Evolutionary conservation across 2,329 filamentous ascomycete species (phyloP), one percentile per base, ranked within the genome.

Genomic region (Colletotrichum paranaense): DNA sequence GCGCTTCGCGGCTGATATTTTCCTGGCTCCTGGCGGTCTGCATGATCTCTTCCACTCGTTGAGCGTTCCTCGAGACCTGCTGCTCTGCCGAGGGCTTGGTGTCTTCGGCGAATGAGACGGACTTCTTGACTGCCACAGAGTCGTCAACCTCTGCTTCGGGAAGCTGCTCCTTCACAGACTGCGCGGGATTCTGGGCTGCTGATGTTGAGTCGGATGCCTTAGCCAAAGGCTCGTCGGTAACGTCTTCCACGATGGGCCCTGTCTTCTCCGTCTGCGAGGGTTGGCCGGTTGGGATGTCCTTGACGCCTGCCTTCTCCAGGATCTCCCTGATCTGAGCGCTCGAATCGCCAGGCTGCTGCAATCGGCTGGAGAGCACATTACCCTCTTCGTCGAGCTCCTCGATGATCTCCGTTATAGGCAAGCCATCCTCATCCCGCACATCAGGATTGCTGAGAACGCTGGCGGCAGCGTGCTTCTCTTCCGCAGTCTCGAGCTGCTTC

Each of bases 301-400:
- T 84, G 11, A 94, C 85, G 2, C 95, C 95, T n/a, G 91, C 94
- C 81, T 95, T 95, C 78, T 92, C 87, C 69, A 98, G 83, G 1
- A 92, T 90, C 63, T 96, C 91, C 19, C 93, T 81, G 4, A 98
- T 86, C 76, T 93, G 89, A 9, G 91, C 86, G 22, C 93, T 89
- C 16, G 88, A 85, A 65, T 92, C 90, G 7, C 92, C 92, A 0
- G 95, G 93, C n/a, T 85, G 89, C 49, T 91, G 90, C 35, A 93
- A 84, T 68, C 86, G 89, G 77, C 89, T 91, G 0, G 90, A 93
- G 62, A 98, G 82, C 4, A 98, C 89, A 78, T 97, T 97, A 68
- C 92, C 97, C 12, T 97, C 90, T 9, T 98, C 95, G 79, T 98
- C 97, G 28, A 98, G 86, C 84, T 97, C 91, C 82, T 99, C 97